phyloP scores from a whole-genome alignment of 1,284 basidiomycete species.

The Tetrapyrgos nigripes region DNA sequence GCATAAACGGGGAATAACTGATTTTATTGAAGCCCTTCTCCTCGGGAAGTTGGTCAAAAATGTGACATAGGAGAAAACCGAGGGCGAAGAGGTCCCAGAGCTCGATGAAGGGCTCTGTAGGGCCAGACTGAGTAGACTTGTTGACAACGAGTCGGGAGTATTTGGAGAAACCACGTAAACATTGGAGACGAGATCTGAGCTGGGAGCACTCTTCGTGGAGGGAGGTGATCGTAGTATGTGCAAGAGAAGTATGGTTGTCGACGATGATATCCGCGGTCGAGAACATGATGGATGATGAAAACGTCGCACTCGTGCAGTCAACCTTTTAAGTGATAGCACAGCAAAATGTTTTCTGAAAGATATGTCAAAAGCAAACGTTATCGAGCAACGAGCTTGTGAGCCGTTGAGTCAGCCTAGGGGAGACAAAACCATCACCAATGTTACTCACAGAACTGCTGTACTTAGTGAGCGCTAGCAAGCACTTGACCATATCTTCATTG shows the following conservation, averaged over 20 bases:
- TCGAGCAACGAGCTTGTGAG: conserved; percentile 94
- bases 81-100: conserved; percentile 94
- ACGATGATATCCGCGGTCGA: no score
- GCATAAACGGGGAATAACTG: conserved; percentile 71
- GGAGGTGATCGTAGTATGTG: conserved; percentile 83
- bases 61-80: conserved; percentile 92
- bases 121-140: conserved; percentile 71
- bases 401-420: conserved; percentile 77
- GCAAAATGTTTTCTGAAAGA: conserved; percentile 81
- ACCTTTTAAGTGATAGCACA: no score
- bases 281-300: no score
- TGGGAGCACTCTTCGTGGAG: conserved; percentile 89
- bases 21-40: conserved; percentile 64
- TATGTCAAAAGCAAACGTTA: conserved; percentile 90
- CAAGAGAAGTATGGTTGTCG: conserved; percentile 86
- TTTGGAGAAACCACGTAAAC: conserved; percentile 71
- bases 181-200: conserved; percentile 74
- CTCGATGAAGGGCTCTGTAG: conserved; percentile 90
- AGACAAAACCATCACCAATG: no score
- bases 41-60: conserved; percentile 89
- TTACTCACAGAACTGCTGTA: no score
- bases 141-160: conserved; percentile 70
- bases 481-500: no score
- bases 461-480: no score
- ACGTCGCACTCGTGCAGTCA: no score